phyloP scores from a whole-genome alignment of 805 yeast genomes.

The Sungouiozyma ichnusensis region DNA sequence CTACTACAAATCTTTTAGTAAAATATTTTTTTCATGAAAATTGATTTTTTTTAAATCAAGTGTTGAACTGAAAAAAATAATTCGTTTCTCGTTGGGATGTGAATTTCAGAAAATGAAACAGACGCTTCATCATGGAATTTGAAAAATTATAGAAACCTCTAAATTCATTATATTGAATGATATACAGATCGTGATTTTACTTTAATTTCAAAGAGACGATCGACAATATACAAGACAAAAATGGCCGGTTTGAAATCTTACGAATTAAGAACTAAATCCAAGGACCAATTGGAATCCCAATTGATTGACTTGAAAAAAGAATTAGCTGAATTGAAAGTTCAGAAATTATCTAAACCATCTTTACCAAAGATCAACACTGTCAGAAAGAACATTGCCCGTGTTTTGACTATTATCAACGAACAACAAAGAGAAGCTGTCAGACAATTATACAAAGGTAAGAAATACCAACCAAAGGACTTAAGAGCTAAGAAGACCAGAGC shows the following conservation, averaged over 20 bases:
- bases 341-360: conserved; percentile 86
- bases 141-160: not conserved
- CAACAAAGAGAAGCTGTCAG: conserved; percentile 94
- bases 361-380: conserved; percentile 95
- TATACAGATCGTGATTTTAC: not conserved
- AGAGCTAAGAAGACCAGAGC: conserved; percentile 99
- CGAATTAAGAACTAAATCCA: conserved; percentile 95
- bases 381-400: conserved; percentile 98
- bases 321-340: conserved; percentile 92
- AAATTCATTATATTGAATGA: too few species aligned
- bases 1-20: too few species aligned
- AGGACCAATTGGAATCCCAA: conserved; percentile 92
- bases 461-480: conserved; percentile 96
- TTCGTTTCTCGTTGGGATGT: not conserved
- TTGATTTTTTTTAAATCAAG: not conserved
- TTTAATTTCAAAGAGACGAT: not conserved
- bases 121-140: not conserved
- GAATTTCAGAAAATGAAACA: not conserved
- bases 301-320: conserved; percentile 95
- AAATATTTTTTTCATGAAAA: not conserved
- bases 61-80: not conserved
- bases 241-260: conserved; percentile 89
- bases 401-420: conserved; percentile 93
- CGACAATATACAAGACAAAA: not conserved
- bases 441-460: conserved; percentile 91